Evolutionary conservation across 495 filamentous ascomycete species (phyloP).

Genomic region (Glutinoglossum americanum): DNA sequence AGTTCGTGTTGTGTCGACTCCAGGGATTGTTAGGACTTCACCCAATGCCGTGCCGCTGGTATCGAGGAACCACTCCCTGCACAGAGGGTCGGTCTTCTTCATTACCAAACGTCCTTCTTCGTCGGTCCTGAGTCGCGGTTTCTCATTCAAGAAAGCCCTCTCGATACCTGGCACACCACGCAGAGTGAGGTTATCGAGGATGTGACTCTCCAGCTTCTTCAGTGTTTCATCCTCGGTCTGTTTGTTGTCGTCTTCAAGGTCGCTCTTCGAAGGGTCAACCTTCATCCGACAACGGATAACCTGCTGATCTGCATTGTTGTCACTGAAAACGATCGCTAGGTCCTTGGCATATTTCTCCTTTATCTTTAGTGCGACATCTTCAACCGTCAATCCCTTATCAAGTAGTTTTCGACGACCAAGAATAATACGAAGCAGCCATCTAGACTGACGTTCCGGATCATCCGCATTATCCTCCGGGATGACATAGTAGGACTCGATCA

Average conservation of each 20-base stretch:
- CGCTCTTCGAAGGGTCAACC: slow-evolving; percentile 43
- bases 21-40: slow-evolving; percentile 62
- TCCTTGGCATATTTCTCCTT: slow-evolving; percentile 74
- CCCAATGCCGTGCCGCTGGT: slow-evolving; percentile 73
- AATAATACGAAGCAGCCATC: slow-evolving; percentile 88
- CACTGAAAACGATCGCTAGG: slow-evolving; percentile 84
- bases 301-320: slow-evolving; percentile 92
- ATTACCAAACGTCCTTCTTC: slow-evolving; percentile 48
- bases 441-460: slow-evolving; percentile 55
- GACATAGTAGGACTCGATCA: slow-evolving; percentile 93
- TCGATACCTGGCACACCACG: slow-evolving; percentile 78
- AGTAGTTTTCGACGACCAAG: slow-evolving; percentile 82
- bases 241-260: slow-evolving; percentile 49
- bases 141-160: slow-evolving; percentile 78
- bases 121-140: slow-evolving; percentile 35
- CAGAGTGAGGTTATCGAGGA: slow-evolving; percentile 73
- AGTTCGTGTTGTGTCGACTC: slow-evolving; percentile 74
- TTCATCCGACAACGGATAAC: slow-evolving; percentile 84
- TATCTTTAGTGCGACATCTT: slow-evolving; percentile 77
- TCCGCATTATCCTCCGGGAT: slow-evolving; percentile 66
- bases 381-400: slow-evolving; percentile 78
- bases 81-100: slow-evolving; percentile 43
- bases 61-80: slow-evolving; percentile 87
- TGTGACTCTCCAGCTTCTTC: slow-evolving; percentile 73
- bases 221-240: slow-evolving; percentile 76